Percentiles rank a stretch among this genome's conserved stretches.
These are phyloP conservation scores for Camellia granthamiana DNA, from an alignment of 148 eudicot genomes.

Conservation along the genomic window DNA sequence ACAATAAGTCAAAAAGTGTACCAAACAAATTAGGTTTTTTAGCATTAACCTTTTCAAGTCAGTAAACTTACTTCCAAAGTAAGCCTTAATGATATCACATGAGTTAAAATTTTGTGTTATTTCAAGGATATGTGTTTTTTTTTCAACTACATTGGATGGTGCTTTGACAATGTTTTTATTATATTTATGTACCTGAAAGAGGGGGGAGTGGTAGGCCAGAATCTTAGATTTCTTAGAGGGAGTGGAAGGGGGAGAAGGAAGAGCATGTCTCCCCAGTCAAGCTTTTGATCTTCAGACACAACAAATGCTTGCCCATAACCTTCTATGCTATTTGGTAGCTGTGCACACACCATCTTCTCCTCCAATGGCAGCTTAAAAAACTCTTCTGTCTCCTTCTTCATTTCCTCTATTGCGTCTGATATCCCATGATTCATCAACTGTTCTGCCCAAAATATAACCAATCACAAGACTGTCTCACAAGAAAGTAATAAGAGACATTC, in stretches of 20 bases:
- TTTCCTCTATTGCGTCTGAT: slow-evolving; percentile 5
- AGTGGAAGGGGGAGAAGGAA: slow-evolving; percentile 7
- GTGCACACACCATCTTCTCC: background rate
- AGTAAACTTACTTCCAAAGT: too few species aligned
- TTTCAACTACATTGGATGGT: too few species aligned
- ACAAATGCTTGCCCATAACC: slow-evolving; percentile 23
- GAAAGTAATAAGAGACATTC: too few species aligned
- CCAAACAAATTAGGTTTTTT: too few species aligned
- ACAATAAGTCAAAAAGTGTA: too few species aligned
- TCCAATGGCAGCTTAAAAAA: slow-evolving; percentile 14
- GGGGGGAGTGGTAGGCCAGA: slow-evolving; percentile 12
- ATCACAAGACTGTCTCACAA: too few species aligned
- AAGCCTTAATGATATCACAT: too few species aligned
- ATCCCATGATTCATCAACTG: slow-evolving; percentile 20
- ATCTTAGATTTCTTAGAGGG: slow-evolving; percentile 7
- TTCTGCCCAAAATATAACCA: too few species aligned
- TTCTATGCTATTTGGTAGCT: background rate
- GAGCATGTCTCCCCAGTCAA: slow-evolving; percentile 22
- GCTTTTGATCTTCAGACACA: slow-evolving; percentile 21
- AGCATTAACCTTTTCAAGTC: too few species aligned
- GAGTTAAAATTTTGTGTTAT: too few species aligned
- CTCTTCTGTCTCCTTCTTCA: background rate
- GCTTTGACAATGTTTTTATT: too few species aligned
- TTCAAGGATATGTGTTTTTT: too few species aligned
- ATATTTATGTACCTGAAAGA: slow-evolving; percentile 10